Percentiles rank a stretch among this genome's conserved stretches.
Conservation (phyloP, 768 basidiomycete species). For the Aureoboletus auriporus region DNA sequence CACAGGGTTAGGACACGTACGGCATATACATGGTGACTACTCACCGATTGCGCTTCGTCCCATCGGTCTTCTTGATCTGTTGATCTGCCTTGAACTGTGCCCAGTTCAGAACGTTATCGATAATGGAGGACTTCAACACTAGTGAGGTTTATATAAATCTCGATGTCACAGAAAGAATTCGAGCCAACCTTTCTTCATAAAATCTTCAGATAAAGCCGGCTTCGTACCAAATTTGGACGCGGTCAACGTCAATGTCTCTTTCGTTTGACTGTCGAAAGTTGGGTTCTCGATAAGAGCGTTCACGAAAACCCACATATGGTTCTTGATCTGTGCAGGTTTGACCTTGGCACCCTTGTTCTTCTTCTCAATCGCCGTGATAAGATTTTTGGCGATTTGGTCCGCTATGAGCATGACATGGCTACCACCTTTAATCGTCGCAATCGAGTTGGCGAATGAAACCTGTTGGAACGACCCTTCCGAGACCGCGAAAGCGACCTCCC, state of each 20-base stretch:
- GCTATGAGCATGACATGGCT: constrained; percentile 84
- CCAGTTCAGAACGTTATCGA: constrained; percentile 92
- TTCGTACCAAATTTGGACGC: constrained; percentile 89
- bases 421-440: constrained; percentile 94
- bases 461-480: constrained; percentile 92
- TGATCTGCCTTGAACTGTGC: constrained; percentile 97
- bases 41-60: constrained; percentile 80
- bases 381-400: constrained; percentile 84
- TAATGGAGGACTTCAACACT: constrained; percentile 87
- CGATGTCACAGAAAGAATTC: background rate
- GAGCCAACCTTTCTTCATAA: constrained; percentile 86
- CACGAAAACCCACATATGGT: constrained; percentile 98
- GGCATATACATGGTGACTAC: constrained; percentile 14
- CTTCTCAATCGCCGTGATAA: constrained; percentile 82
- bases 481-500: constrained; percentile 94
- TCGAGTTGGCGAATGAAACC: constrained; percentile 97
- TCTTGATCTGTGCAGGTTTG: constrained; percentile 91
- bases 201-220: constrained; percentile 81
- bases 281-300: constrained; percentile 96
- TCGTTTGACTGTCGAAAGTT: constrained; percentile 98
- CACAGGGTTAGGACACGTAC: constrained; percentile 1
- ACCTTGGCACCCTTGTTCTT: constrained; percentile 97
- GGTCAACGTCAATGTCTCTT: constrained; percentile 88
- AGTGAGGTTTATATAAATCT: constrained; percentile 1
- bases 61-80: constrained; percentile 94